Evolutionary conservation across 345 rosid species (phyloP), one percentile per base, ranked within the genome.

Genomic region (Abelmoschus esculentus): DNA sequence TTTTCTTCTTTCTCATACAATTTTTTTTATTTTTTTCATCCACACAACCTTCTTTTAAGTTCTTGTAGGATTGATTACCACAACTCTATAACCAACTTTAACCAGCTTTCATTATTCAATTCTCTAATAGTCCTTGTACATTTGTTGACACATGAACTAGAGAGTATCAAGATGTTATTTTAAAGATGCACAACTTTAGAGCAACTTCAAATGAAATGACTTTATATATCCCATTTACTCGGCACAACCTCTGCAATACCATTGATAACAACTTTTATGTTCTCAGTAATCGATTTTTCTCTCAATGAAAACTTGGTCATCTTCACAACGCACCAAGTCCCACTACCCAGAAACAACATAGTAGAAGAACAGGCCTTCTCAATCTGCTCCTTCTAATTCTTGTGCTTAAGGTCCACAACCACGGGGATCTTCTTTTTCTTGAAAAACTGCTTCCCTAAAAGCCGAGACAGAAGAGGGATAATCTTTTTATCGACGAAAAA

Each of bases 341-440:
- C 96, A 1, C 82, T 81, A 67, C 86, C 83, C 79, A 90, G 67
- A 64, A 72, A 90, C 82, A 90, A 70, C 78, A 88, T 65, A 22
- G 83, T 87, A 19, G 93, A 88, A 1, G 82, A 83, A 77, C 91
- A 85, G 32, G 79, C 86, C 19, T 71, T 86, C 54, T 81, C 83
- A 38, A 90, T 74, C 82, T 88, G 96, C 80, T 90, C 89, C 77
- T 82, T 90, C 96, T 93, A 90, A 53, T 86, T 88, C 74, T 78
- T 82, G 32, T 90, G 91, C 74, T 77, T 80, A 83, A 90, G 83
- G 76, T 90, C 88, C 19, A 90, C 44, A 7, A 83, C 81, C 46
- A 87, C 74, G 0, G 93, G 96, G 63, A 86, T 80, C 90, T 84
- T 90, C 86, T 82, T 90, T 67, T 80, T 88, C 75, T 74, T 75